Evolutionary conservation across 148 eudicot genomes (phyloP).

Genomic region (Persicaria tinctoria): DNA sequence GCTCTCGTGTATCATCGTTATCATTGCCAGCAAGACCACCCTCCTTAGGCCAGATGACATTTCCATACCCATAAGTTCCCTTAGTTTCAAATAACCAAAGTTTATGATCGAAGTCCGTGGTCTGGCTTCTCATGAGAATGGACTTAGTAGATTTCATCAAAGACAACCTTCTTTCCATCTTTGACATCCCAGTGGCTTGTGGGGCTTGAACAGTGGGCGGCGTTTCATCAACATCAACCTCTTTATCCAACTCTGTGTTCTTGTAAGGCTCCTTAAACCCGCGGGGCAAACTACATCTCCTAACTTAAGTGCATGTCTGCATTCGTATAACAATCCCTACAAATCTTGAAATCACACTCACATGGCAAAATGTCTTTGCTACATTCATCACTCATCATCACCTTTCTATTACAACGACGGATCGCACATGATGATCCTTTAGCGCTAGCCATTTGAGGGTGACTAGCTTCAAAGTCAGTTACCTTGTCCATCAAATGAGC

Average conservation of each 20-base stretch:
- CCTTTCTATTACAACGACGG: slow-evolving; percentile 81
- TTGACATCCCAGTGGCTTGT: slow-evolving; percentile 42
- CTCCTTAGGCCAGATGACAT: slow-evolving; percentile 90
- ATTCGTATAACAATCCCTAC: slow-evolving; percentile 76
- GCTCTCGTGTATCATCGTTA: slow-evolving; percentile 35
- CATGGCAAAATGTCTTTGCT: slow-evolving; percentile 78
- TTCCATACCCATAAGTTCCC: slow-evolving; percentile 91
- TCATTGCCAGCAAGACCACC: slow-evolving; percentile 44
- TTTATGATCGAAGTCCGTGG: slow-evolving; percentile 77
- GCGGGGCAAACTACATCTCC: slow-evolving; percentile 56
- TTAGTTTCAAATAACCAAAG: slow-evolving; percentile 80
- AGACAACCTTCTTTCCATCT: slow-evolving; percentile 69
- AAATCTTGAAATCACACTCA: slow-evolving; percentile 82
- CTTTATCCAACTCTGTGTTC: slow-evolving; percentile 45
- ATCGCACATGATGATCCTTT: slow-evolving; percentile 76
- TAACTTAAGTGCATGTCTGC: slow-evolving; percentile 30
- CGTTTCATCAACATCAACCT: slow-evolving; percentile 21
- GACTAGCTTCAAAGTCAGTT: slow-evolving; percentile 59
- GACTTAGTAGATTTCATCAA: slow-evolving; percentile 67
- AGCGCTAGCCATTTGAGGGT: slow-evolving; percentile 83
- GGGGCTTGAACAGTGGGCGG: slow-evolving; percentile 47
- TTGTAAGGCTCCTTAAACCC: slow-evolving; percentile 85
- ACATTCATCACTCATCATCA: slow-evolving; percentile 66
- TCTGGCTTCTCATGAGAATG: slow-evolving; percentile 68
- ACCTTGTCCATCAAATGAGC: slow-evolving; percentile 95